phyloP scores from a whole-genome alignment of 2,329 filamentous ascomycete genomes.

The Colletotrichum agaves region DNA sequence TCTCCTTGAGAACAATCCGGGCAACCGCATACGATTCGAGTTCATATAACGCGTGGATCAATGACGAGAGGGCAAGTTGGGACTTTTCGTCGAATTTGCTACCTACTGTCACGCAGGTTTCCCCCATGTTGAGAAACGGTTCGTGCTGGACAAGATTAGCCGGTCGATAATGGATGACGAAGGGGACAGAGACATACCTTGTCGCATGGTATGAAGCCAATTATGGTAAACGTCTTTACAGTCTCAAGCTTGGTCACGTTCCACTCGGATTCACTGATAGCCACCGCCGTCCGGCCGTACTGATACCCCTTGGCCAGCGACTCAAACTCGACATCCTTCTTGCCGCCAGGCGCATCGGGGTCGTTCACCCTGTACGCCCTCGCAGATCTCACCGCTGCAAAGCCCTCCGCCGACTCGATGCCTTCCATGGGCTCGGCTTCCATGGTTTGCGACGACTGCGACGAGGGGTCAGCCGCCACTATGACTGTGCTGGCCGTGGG shows the following conservation, averaged over 20 bases:
- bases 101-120: constrained; percentile 80
- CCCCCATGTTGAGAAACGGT: constrained; percentile 86
- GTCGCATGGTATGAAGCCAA: constrained; percentile 84
- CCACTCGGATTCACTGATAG: constrained; percentile 86
- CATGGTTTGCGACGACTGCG: constrained; percentile 64
- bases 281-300: constrained; percentile 91
- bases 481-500: constrained; percentile 84
- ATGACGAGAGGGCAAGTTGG: constrained; percentile 84
- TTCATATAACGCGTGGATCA: constrained; percentile 89
- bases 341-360: constrained; percentile 77
- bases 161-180: background rate
- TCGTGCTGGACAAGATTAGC: constrained; percentile 70
- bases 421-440: constrained; percentile 60
- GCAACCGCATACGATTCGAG: constrained; percentile 88
- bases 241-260: constrained; percentile 92
- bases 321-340: constrained; percentile 83
- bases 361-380: constrained; percentile 86
- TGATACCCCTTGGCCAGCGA: constrained; percentile 92
- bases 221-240: constrained; percentile 76
- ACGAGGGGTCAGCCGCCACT: constrained; percentile 56
- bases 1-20: constrained; percentile 85
- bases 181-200: constrained; percentile 60
- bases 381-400: constrained; percentile 80
- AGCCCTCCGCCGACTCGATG: constrained; percentile 55
- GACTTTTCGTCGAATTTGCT: constrained; percentile 84